phyloP scores from a whole-genome alignment of 2,329 filamentous ascomycete species.

The Penicillium frequentans region DNA sequence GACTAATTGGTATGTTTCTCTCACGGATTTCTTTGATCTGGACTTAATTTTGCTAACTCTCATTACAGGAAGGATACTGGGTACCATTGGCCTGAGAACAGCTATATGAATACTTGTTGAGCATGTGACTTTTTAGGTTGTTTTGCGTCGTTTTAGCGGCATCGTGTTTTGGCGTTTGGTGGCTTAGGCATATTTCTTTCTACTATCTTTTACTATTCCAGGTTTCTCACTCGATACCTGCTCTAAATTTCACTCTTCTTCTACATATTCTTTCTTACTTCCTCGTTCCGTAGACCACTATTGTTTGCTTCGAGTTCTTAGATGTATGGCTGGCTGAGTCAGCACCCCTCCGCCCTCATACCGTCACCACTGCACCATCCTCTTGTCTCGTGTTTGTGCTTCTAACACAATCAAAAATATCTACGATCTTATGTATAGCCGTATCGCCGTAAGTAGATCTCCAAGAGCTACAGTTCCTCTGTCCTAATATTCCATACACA shows the following conservation, averaged over 20 bases:
- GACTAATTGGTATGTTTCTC: slow-evolving; percentile 57
- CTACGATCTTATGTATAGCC: neutral
- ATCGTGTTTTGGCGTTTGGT: slow-evolving; percentile 28
- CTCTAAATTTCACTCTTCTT: neutral
- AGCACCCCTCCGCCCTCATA: neutral
- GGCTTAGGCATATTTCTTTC: neutral
- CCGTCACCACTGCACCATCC: neutral
- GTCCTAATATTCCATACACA: neutral
- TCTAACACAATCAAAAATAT: neutral
- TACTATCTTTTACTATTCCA: neutral
- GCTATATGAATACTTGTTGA: slow-evolving; percentile 59
- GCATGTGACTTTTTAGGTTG: slow-evolving; percentile 3
- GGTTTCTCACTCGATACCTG: neutral
- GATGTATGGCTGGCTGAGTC: neutral
- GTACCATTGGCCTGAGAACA: slow-evolving; percentile 63
- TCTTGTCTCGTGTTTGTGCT: neutral
- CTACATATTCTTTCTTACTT: neutral
- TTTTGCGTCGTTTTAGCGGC: slow-evolving; percentile 27
- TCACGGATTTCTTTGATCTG: neutral
- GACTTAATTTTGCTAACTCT: neutral
- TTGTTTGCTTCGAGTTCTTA: too few relatives aligned
- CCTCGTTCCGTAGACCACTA: neutral
- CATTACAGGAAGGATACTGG: slow-evolving; percentile 46
- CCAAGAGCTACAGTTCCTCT: neutral
- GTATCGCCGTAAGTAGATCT: neutral